Base-by-base conservation (phyloP, 495 filamentous ascomycete genomes). In the Rhizodiscina lignyota region DNA sequence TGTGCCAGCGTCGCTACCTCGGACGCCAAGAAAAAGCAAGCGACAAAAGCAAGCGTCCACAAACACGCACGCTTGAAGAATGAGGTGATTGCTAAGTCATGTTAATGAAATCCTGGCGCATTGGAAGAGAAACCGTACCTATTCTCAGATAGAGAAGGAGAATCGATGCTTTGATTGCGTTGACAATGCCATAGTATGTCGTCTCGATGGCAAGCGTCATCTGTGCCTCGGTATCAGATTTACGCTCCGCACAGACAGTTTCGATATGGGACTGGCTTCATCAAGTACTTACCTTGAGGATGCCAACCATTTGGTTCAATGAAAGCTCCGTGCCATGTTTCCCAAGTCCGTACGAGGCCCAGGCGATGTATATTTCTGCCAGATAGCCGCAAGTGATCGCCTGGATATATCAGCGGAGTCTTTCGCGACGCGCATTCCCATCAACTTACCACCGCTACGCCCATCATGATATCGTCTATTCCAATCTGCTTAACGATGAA, bases 71-170 rank as follows among this genome's bases (percentile, higher is more conserved):
- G 4, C 53, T 20, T 27, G 28, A 34, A 36, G 2, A 1, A 29
- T 22, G 20, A 19, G 11, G 48, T 18, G 43, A 31, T 23, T 11
- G 28, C 21, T 30, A 17, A 39, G 18, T 10, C 2, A 1, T 13
- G 18, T 36, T 1, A 4, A 16, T 8, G 15, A 13, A 22, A 5
- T 18, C 17, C 12, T 2, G 26, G 2, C 17, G 30, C n/a, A n/a
- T n/a, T n/a, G n/a, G n/a, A n/a, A 32, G 20, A 10, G 16, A 11
- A 21, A 4, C 1, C 50, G 32, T 49, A 67, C 63, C 62, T 13
- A 68, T 56, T 18, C 64, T 52, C 15, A 66, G 40, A 33, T 68
- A 68, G 37, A 62, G 60, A 32, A 57, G 49, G 0, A 68, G 41
- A 31, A 68, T 68, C 1, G 63, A 68, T 2, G 46, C 34, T 40